A percentile compares a stretch with the other conserved stretches of the same genome.
Conservation (phyloP, 345 rosid species). For the Leavenworthia alabamica region DNA sequence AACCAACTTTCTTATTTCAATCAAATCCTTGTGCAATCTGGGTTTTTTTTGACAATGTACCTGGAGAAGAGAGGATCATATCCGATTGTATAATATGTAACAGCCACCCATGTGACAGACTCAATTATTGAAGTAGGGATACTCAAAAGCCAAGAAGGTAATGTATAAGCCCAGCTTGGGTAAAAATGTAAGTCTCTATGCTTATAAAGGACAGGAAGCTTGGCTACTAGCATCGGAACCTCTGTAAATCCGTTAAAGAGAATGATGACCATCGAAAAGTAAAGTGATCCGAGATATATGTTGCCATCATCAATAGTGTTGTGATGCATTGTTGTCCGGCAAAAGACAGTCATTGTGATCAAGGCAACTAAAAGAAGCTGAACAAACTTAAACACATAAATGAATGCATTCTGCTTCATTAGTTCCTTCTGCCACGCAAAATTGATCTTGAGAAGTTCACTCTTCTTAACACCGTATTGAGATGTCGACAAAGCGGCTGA, state of each 20-base stretch:
- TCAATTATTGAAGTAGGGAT: slow-evolving; percentile 82
- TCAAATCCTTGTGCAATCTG: not conserved
- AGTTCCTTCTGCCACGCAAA: slow-evolving; percentile 84
- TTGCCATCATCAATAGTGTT: slow-evolving; percentile 79
- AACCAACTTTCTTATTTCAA: not conserved
- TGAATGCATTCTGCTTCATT: slow-evolving; percentile 87
- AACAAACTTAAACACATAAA: slow-evolving; percentile 85
- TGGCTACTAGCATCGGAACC: slow-evolving; percentile 92
- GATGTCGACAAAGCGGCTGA: slow-evolving; percentile 90
- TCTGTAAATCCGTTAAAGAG: slow-evolving; percentile 97
- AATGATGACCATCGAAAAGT: slow-evolving; percentile 96
- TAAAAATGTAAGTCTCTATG: slow-evolving; percentile 90
- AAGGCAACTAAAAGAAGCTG: slow-evolving; percentile 92
- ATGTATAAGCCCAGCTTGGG: slow-evolving; percentile 91
- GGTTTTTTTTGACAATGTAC: slow-evolving; percentile 32
- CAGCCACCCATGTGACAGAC: slow-evolving; percentile 92
- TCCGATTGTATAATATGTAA: slow-evolving; percentile 82
- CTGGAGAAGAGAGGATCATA: slow-evolving; percentile 74
- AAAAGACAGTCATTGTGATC: slow-evolving; percentile 93
- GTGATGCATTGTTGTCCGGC: slow-evolving; percentile 81
- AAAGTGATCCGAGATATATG: slow-evolving; percentile 74
- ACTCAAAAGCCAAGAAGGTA: slow-evolving; percentile 89
- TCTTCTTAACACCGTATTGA: slow-evolving; percentile 54
- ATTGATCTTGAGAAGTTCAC: slow-evolving; percentile 67
- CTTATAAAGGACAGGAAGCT: slow-evolving; percentile 95